Evolutionary conservation across 768 basidiomycete genomes (phyloP), one percentile per base, ranked within the genome.

Genomic region (Boletus pseudopeckii): DNA sequence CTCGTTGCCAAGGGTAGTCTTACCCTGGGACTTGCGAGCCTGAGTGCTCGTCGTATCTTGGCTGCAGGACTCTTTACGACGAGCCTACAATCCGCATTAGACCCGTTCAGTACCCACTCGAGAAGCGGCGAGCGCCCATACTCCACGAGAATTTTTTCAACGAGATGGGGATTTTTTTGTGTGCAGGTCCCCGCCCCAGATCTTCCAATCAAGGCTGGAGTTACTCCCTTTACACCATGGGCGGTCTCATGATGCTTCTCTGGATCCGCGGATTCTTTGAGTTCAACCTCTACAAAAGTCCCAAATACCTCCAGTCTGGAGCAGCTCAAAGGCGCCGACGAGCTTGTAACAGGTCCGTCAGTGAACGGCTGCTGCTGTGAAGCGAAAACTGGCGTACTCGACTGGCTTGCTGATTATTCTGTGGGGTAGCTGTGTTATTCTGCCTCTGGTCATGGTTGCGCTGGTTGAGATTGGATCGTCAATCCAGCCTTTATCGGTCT

Each of bases 121-220:
- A 4, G 24, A 26, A 26, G 17, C 7, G 9, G 41, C 3, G 15
- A 17, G 14, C 15, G 15, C 22, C 17, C 15, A 24, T 42, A 9
- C 6, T 7, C 10, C 20, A 22, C 20, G 20, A 7, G 18, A 40
- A 20, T 14, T 3, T 17, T 26, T 2, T 42, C 24, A 4, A 17
- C 41, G 2, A 15, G 15, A 5, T 26, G 28, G 28, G 28, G 28
- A 28, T n/a, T 9, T 28, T 28, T 28, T 28, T 28, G 8, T 28
- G 28, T 2, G 28, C 8, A 28, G 28, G 28, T 9, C 28, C 28
- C 10, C 30, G 10, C 17, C 33, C 75, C 7, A 74, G 75, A 26
- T 71, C 75, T 2, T 75, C 79, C 7, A 90, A 90, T 57, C 67
- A 79, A 69, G 88, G 88, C n/a, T 90, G 88, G 88, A 76, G 88